phyloP scores from a whole-genome alignment of 2,329 filamentous ascomycete genomes.

The Coniochaeta hoffmannii region DNA sequence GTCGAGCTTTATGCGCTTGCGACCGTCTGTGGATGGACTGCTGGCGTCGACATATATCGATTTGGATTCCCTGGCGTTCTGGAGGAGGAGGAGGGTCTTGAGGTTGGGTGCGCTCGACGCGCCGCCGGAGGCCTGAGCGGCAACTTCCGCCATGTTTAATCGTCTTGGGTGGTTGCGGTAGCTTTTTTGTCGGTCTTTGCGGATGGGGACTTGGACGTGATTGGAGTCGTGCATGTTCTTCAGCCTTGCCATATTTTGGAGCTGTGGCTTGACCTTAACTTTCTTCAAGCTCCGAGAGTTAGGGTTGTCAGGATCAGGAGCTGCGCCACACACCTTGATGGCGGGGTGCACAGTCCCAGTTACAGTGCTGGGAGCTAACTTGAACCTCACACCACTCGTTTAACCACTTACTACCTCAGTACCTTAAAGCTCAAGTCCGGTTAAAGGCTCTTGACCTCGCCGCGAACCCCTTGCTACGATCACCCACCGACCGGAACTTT shows the following conservation, averaged over 20 bases:
- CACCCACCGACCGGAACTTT: too few relatives aligned
- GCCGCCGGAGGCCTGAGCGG: conserved; percentile 24
- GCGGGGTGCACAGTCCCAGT: too few relatives aligned
- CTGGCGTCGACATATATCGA: conserved; percentile 26
- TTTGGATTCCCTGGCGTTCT: conserved; percentile 33
- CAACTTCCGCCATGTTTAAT: conserved; percentile 5
- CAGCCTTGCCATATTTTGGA: conserved; percentile 4
- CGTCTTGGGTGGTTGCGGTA: background rate
- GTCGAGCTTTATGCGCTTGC: conserved; percentile 26
- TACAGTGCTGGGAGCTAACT: too few relatives aligned
- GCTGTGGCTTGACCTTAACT: background rate
- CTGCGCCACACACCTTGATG: background rate
- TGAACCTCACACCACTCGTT: too few relatives aligned
- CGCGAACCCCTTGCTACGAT: too few relatives aligned
- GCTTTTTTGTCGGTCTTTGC: too few relatives aligned
- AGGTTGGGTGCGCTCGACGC: conserved; percentile 18
- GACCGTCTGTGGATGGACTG: conserved; percentile 4
- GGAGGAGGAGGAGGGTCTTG: conserved; percentile 28
- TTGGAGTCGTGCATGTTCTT: background rate
- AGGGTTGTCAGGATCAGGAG: too few relatives aligned
- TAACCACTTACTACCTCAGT: too few relatives aligned
- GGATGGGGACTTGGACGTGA: too few relatives aligned
- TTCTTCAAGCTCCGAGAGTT: too few relatives aligned
- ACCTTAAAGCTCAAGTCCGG: too few relatives aligned
- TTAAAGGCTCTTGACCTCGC: too few relatives aligned